Conservation (phyloP, 148 eudicot genomes). For the Nyssa sinensis region DNA sequence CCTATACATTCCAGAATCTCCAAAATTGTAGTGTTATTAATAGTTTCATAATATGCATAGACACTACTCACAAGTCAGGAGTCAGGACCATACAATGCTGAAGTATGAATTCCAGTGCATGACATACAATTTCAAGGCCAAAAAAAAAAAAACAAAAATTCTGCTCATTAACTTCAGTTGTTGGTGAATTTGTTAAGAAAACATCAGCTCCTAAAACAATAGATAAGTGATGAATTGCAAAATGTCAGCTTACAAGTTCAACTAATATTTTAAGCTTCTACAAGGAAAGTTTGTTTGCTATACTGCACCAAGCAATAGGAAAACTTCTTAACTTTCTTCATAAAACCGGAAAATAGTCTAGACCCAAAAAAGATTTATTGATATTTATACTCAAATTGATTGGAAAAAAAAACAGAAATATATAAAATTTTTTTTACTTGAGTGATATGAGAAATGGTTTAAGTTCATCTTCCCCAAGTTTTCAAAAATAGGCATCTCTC, state of each 20-base stretch:
- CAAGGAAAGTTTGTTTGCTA: not conserved
- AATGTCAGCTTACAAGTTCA: not conserved
- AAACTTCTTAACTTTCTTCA: not conserved
- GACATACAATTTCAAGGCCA: not conserved
- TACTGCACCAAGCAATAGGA: not conserved
- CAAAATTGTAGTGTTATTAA: not conserved
- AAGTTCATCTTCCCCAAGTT: not conserved
- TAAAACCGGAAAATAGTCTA: not conserved
- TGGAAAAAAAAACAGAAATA: not conserved
- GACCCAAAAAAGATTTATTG: not conserved
- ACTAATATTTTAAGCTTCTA: not conserved
- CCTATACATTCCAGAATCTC: not conserved
- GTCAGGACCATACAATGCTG: not conserved
- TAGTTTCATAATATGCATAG: not conserved
- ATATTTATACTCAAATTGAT: not conserved
- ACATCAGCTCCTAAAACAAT: not conserved
- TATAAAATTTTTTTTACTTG: not conserved
- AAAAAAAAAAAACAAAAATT: not conserved
- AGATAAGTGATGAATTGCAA: not conserved
- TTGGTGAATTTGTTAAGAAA: not conserved
- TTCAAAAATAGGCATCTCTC: not conserved
- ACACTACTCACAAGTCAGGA: not conserved
- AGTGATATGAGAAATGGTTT: not conserved
- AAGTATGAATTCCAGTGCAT: not conserved
- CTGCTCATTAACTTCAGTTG: not conserved